Evolutionary conservation across 2,329 filamentous ascomycete species (phyloP).

Genomic region (Fusarium euwallaceae): DNA sequence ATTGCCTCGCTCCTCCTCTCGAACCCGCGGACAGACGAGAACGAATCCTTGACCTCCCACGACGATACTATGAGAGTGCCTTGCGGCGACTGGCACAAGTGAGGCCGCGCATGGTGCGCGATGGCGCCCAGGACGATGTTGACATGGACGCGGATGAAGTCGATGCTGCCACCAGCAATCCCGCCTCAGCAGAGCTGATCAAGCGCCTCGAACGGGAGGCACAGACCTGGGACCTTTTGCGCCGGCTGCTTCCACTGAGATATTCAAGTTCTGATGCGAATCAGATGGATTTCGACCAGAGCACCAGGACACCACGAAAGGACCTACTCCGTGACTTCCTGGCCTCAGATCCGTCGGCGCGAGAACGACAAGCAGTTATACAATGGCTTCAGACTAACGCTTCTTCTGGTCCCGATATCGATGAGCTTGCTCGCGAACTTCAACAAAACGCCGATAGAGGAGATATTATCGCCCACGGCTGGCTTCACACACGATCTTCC

Average conservation of each 20-base stretch:
- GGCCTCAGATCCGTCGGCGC: constrained; percentile 76
- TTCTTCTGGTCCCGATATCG: constrained; percentile 77
- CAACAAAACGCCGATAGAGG: constrained; percentile 82
- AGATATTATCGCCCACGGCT: constrained; percentile 87
- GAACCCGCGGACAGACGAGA: constrained; percentile 68
- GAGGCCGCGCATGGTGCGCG: constrained; percentile 46
- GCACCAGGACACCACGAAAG: constrained; percentile 41
- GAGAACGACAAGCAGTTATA: constrained; percentile 83
- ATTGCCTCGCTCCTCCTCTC: constrained; percentile 70
- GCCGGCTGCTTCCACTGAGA: constrained; percentile 78
- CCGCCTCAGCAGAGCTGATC: constrained; percentile 45
- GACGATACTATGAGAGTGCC: constrained; percentile 70
- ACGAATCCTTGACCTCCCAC: constrained; percentile 74
- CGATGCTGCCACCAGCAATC: constrained; percentile 51
- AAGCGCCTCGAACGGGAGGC: constrained; percentile 81
- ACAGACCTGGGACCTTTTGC: constrained; percentile 90
- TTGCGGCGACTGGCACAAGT: constrained; percentile 50
- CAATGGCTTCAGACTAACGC: constrained; percentile 89
- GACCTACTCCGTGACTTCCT: constrained; percentile 78
- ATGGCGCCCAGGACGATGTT: constrained; percentile 58
- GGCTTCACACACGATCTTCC: constrained; percentile 89
- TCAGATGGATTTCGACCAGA: constrained; percentile 47
- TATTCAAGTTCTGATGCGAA: constrained; percentile 59
- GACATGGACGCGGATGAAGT: constrained; percentile 70
- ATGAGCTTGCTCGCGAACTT: constrained; percentile 80